Conservation (phyloP, 805 yeast genomes). For the Yarrowia sp. region DNA sequence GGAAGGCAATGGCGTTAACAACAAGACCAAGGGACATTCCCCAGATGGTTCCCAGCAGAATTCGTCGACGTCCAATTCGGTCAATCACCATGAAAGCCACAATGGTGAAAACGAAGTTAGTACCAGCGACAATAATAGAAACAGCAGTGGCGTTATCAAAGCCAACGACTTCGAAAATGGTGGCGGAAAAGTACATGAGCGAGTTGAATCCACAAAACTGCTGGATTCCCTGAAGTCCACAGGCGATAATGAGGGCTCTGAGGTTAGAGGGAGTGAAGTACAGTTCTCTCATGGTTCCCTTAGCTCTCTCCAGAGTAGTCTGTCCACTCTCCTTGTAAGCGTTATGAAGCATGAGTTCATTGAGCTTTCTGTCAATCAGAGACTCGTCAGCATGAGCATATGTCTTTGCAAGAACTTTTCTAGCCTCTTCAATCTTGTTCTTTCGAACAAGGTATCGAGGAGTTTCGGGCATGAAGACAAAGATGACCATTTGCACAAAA, state of each 20-base stretch:
- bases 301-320: conserved; percentile 33
- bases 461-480: conserved; percentile 89
- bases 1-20: conserved; percentile 87
- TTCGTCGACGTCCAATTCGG: conserved; percentile 79
- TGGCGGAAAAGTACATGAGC: conserved; percentile 90
- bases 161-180: conserved; percentile 89
- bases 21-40: conserved; percentile 77
- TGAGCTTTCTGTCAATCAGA: conserved; percentile 63
- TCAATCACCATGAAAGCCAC: conserved; percentile 87
- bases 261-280: conserved; percentile 55
- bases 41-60: conserved; percentile 76
- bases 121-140: conserved; percentile 88
- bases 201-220: conserved; percentile 97
- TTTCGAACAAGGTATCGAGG: conserved; percentile 84
- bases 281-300: conserved; percentile 37
- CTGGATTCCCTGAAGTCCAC: conserved; percentile 94
- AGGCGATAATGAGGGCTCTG: conserved; percentile 84
- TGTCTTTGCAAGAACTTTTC: conserved; percentile 58
- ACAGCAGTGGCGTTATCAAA: conserved; percentile 90
- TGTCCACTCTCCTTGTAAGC: conserved; percentile 23
- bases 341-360: conserved; percentile 52
- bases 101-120: conserved; percentile 85
- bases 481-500: conserved; percentile 67
- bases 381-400: conserved; percentile 63
- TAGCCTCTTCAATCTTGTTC: conserved; percentile 64